A percentile compares a stretch with the other conserved stretches of the same genome.
Evolutionary conservation across 164 flowering plant genomes (phyloP).

Genomic region (Berberis thunbergii): DNA sequence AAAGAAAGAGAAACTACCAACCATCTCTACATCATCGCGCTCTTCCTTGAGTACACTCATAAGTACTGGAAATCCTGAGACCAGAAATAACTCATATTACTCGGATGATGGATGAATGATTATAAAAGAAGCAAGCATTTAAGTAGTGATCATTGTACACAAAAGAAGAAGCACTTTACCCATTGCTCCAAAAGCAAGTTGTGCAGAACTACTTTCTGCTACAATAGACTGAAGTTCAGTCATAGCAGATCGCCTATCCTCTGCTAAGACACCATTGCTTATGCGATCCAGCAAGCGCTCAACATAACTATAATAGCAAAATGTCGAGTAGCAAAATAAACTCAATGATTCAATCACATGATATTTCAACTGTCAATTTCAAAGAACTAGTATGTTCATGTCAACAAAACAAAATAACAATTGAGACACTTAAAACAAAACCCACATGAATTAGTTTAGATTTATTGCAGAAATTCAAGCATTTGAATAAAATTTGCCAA

Average conservation of each 20-base stretch:
- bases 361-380: too few species aligned
- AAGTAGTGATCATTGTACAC: neutral
- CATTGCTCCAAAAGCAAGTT: conserved; percentile 95
- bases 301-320: conserved; percentile 43
- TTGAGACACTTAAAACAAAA: neutral
- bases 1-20: conserved; percentile 10
- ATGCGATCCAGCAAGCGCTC: conserved; percentile 92
- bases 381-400: too few species aligned
- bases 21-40: conserved; percentile 96
- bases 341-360: neutral
- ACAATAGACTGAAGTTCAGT: conserved; percentile 87
- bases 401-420: neutral
- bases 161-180: conserved; percentile 35
- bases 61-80: conserved; percentile 87
- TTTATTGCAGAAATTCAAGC: neutral
- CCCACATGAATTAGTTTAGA: neutral
- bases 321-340: neutral
- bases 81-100: conserved; percentile 2
- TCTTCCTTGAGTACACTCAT: conserved; percentile 79
- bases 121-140: neutral
- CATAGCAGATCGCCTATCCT: conserved; percentile 86
- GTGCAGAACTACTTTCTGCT: conserved; percentile 74
- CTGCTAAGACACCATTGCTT: conserved; percentile 82
- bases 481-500: too few species aligned
- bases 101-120: too few species aligned